Base-by-base conservation (phyloP, 2,329 filamentous ascomycete genomes). In the Fusarium sp. region DNA sequence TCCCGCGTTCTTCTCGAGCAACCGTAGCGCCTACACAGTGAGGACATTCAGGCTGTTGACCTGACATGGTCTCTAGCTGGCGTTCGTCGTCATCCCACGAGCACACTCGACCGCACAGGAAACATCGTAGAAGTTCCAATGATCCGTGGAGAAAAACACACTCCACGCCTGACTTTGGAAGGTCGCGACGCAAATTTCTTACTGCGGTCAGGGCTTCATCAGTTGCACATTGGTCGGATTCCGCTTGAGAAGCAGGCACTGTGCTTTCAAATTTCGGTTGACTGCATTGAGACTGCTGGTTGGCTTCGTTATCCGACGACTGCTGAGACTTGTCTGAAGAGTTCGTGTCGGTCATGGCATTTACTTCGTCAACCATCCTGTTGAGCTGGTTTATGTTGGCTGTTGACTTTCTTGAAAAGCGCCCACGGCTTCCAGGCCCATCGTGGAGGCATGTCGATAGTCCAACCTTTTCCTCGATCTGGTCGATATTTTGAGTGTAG, bases 401-500 rank as follows among this genome's bases (percentile, higher is more conserved):
- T 44, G 77, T 82, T 49, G 83, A 84, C 66, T 83, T 85, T 70
- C 86, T 84, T 50, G 87, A 89, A 74, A 91, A 91, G 4, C 90
- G 84, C 15, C 87, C 86, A 44, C 88, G 86, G 72, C 86, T 89
- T 3, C 91, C 92, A 2, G 89, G 87, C 0, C 91, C 91, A 36
- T 87, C 84, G 15, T 84, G 81, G 13, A 93, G 83, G 59, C 90
- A 86, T 0, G 90, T 92, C 20, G 86, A 88, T 7, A 93, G 83
- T 7, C 91, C 91, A 46, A 92, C 90, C 62, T 91, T 90, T 75
- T 91, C 89, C 77, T 94, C 92, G 11, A 94, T 88, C 68, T 90
- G 89, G 73, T 94, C 91, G 71, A 94, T 93, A 71, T 93, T 94
- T 73, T 94, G 91, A 0, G 91, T 93, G 75, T 94, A 94, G 75